Percentiles rank a stretch among this genome's conserved stretches.
Evolutionary conservation across 768 basidiomycete species (phyloP).

Genomic region (Scleroderma bovista): DNA sequence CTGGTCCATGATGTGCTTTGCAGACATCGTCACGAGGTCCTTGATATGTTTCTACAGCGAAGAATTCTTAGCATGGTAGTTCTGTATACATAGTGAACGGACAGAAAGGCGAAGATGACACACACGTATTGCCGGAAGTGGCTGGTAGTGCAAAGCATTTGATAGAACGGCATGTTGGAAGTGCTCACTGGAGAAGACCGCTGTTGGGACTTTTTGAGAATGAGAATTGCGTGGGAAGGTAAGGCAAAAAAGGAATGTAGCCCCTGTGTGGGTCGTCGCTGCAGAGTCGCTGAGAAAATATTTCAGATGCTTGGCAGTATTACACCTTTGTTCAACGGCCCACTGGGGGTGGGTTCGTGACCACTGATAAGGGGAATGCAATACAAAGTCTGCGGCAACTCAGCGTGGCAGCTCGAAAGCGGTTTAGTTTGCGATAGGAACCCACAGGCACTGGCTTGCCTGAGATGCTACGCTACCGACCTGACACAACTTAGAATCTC

Average conservation of each 20-base stretch:
- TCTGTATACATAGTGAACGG: background rate
- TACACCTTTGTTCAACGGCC: too few relatives aligned
- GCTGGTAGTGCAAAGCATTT: constrained; percentile 77
- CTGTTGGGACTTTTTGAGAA: background rate
- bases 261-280: too few relatives aligned
- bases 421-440: too few relatives aligned
- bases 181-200: constrained; percentile 3
- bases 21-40: constrained; percentile 64
- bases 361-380: too few relatives aligned
- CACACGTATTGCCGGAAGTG: constrained; percentile 73
- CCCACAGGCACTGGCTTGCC: background rate
- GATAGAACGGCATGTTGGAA: constrained; percentile 75
- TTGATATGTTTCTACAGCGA: constrained; percentile 63
- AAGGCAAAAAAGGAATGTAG: too few relatives aligned
- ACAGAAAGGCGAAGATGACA: constrained; percentile 8
- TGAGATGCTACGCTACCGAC: background rate
- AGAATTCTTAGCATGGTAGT: background rate
- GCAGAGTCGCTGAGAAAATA: too few relatives aligned
- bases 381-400: too few relatives aligned
- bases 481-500: too few relatives aligned
- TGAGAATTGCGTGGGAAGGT: too few relatives aligned
- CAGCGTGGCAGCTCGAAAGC: too few relatives aligned
- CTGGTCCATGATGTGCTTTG: constrained; percentile 62
- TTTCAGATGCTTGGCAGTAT: too few relatives aligned
- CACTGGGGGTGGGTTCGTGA: too few relatives aligned